Evolutionary conservation across 2,329 filamentous ascomycete species (phyloP).

Genomic region (Stagonosporopsis chrysanthemi): DNA sequence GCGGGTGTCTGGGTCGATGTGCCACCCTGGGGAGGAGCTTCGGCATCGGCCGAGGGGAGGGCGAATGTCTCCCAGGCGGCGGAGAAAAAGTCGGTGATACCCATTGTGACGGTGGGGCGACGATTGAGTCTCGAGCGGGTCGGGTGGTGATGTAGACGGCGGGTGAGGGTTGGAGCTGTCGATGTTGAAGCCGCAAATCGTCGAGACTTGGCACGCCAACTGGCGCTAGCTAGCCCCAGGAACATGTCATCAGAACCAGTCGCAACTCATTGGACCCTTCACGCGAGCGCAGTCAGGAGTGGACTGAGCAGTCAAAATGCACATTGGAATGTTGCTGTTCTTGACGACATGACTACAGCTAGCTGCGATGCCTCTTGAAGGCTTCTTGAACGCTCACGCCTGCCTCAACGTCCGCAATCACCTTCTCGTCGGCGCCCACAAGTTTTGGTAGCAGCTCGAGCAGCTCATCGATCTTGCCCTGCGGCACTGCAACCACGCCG

Average conservation of each 20-base stretch:
- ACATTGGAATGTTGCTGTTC: not conserved
- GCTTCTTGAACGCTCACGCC: constrained; percentile 71
- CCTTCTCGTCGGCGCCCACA: constrained; percentile 53
- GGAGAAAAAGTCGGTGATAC: constrained; percentile 69
- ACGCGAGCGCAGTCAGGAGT: not conserved
- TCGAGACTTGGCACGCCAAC: constrained; percentile 28
- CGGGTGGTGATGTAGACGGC: constrained; percentile 31
- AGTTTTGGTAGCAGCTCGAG: constrained; percentile 62
- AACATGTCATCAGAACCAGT: constrained; percentile 35
- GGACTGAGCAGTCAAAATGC: not conserved
- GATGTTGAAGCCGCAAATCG: constrained; percentile 21
- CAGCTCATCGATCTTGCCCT: constrained; percentile 65
- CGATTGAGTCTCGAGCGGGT: constrained; percentile 40
- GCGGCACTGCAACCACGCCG: constrained; percentile 73
- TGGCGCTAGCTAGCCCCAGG: constrained; percentile 12
- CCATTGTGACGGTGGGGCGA: constrained; percentile 57
- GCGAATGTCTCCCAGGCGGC: constrained; percentile 71
- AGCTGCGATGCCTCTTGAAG: constrained; percentile 63
- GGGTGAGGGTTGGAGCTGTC: constrained; percentile 33
- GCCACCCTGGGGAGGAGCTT: constrained; percentile 54
- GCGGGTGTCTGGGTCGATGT: constrained; percentile 48
- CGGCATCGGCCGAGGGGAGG: constrained; percentile 54
- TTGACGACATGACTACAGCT: constrained; percentile 5
- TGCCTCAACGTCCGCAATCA: constrained; percentile 65
- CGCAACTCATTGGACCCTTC: constrained; percentile 29